Base-by-base conservation (phyloP, 805 yeast genomes). In the Candida arabinofermentans region DNA sequence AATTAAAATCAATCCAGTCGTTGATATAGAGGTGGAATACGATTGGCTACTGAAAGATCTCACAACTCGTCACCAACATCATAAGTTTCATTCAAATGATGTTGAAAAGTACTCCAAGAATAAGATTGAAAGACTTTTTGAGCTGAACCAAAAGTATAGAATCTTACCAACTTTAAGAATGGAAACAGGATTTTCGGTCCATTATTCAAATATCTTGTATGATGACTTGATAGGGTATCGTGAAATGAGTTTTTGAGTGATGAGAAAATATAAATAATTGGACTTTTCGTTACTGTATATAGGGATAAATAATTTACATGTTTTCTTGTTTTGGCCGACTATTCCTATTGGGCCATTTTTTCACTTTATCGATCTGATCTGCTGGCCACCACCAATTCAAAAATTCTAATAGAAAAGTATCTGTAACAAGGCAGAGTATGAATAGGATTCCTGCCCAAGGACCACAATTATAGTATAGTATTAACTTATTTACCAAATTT, bases 371-470 rank as follows among this genome's bases (percentile, higher is more conserved):
- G n/a, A 93, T 85, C 17, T 71, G 62, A 1, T 67, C 70, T 14
- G 72, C 65, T 0, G 98, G 98, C 54, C 74, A 83, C 34, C 78
- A 56, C 74, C 78, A 77, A 50, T 88, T 93, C 46, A 93, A 66
- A 2, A 87, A 37, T 29, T 70, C 61, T 41, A 71, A 74, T 3
- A 93, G 49, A 36, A 88, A 70, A 24, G 83, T 73, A 64, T 93
- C 98, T 3, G 87, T 87, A 19, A 89, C 79, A 17, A 81, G 81
- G 57, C 95, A 85, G 24, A 93, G 60, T 0, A 85, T 83, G 60
- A 81, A 90, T 42, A 93, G 70, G 48, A 82, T 79, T 1, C 96
- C 96, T 1, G 96, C 95, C 79, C 95, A 83, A 0, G 82, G 73
- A 0, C 90, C 90, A 56, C 88, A 78, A 34, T 72, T 71, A 57